Conservation (phyloP, 176 grass and related monocot genomes). For the Alopecurus myosuroides region DNA sequence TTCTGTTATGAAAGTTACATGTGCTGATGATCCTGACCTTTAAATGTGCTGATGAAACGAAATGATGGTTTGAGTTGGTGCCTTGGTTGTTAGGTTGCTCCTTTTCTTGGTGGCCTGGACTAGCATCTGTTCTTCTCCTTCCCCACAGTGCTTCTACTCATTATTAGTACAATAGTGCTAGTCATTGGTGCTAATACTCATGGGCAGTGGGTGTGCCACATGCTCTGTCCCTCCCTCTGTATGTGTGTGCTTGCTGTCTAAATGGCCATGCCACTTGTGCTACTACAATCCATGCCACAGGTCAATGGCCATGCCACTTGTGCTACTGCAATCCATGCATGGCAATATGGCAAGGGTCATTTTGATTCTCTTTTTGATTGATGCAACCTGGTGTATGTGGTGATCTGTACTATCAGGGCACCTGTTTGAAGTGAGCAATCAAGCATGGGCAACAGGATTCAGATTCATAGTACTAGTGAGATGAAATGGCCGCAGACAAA, state of each 20-base stretch:
- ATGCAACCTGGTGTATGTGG: conserved; percentile 3
- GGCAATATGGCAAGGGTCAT: conserved; percentile 4
- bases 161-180: conserved; percentile 28
- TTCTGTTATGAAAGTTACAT: neutral
- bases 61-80: conserved; percentile 58
- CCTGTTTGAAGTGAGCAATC: conserved; percentile 21
- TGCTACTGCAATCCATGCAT: conserved; percentile 16
- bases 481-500: neutral
- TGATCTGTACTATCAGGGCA: neutral
- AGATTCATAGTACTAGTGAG: neutral
- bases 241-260: neutral
- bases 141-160: conserved; percentile 27
- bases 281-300: too few species aligned
- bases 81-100: conserved; percentile 36
- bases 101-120: conserved; percentile 21
- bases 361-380: neutral
- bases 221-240: neutral
- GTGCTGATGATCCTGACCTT: neutral
- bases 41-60: conserved; percentile 42
- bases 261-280: conserved; percentile 36
- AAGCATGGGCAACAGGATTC: neutral
- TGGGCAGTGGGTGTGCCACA: conserved; percentile 15
- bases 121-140: conserved; percentile 32
- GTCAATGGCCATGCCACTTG: conserved; percentile 14
- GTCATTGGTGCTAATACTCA: conserved; percentile 14